Percentiles rank a stretch among this genome's conserved stretches.
Conservation (phyloP, 331 rosid genomes). For the Phaseolus coccineus region DNA sequence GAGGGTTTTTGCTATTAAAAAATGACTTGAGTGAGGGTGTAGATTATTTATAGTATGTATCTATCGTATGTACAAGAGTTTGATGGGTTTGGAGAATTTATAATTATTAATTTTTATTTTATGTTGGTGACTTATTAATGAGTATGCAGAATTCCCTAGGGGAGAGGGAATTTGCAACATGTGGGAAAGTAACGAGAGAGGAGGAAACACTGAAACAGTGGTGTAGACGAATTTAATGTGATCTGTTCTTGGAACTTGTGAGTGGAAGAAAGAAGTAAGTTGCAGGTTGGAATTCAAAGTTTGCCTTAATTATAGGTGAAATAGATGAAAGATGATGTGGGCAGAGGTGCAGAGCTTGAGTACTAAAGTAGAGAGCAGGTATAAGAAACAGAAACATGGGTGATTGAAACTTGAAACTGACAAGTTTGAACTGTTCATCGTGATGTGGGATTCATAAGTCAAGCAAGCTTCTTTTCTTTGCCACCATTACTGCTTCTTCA, state of each 20-base stretch:
- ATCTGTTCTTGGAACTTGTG: conserved; percentile 44
- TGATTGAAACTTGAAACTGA: conserved; percentile 20
- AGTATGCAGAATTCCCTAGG: conserved; percentile 81
- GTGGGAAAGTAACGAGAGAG: conserved; percentile 33
- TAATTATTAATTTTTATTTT: conserved; percentile 38
- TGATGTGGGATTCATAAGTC: conserved; percentile 39
- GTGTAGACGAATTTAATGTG: conserved; percentile 33
- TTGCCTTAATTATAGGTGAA: conserved; percentile 56
- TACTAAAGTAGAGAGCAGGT: conserved; percentile 34
- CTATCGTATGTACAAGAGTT: conserved; percentile 50
- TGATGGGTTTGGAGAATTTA: conserved; percentile 63
- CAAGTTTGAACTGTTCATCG: conserved; percentile 47
- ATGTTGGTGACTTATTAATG: conserved; percentile 62
- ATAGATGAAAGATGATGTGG: conserved; percentile 62
- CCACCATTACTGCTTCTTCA: conserved; percentile 44
- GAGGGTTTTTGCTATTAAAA: conserved; percentile 64
- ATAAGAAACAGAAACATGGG: conserved; percentile 9
- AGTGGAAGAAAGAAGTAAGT: conserved; percentile 54
- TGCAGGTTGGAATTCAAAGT: conserved; percentile 63
- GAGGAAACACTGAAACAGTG: background rate
- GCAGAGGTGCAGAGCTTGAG: conserved; percentile 43
- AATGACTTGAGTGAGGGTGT: conserved; percentile 57
- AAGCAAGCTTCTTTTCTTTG: conserved; percentile 51
- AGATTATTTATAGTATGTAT: conserved; percentile 49
- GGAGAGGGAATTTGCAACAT: conserved; percentile 52